phyloP scores from a whole-genome alignment of 2,329 filamentous ascomycete genomes.

The Fusarium gaditjirri region DNA sequence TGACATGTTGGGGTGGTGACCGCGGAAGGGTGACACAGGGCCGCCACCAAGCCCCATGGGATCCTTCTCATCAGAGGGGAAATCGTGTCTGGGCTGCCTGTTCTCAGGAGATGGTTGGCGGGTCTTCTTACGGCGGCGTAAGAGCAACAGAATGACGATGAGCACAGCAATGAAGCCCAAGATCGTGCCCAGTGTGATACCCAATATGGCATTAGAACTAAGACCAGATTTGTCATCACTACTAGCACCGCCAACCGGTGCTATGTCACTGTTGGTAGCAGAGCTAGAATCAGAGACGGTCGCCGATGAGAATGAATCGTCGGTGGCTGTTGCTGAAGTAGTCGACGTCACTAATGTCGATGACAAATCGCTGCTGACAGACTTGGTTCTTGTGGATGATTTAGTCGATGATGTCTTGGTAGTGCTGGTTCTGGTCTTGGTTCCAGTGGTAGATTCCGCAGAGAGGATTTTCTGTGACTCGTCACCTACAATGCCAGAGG shows the following conservation, averaged over 20 bases:
- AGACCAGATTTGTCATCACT: conserved; percentile 47
- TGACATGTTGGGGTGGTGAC: conserved; percentile 65
- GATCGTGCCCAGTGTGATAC: conserved; percentile 84
- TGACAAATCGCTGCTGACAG: conserved; percentile 33
- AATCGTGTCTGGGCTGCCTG: conserved; percentile 56
- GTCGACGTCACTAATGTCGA: conserved; percentile 44
- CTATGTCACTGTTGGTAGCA: conserved; percentile 39
- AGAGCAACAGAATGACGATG: conserved; percentile 75
- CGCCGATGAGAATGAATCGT: conserved; percentile 40
- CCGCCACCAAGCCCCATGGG: conserved; percentile 60
- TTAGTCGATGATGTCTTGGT: conserved; percentile 35
- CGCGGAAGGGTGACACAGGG: conserved; percentile 56
- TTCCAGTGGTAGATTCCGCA: conserved; percentile 17
- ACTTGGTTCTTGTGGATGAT: conserved; percentile 45
- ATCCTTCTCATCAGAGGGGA: conserved; percentile 66
- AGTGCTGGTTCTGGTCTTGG: conserved; percentile 26
- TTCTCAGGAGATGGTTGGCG: conserved; percentile 52
- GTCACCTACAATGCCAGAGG: conserved; percentile 69
- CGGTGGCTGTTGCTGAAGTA: conserved; percentile 29
- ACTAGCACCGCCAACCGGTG: conserved; percentile 44
- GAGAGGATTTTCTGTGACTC: conserved; percentile 55
- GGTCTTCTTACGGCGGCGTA: conserved; percentile 60
- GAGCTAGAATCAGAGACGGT: conserved; percentile 40
- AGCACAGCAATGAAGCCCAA: conserved; percentile 77
- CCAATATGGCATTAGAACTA: conserved; percentile 71